A percentile compares a stretch with the other conserved stretches of the same genome.
Conservation (phyloP, 1,284 basidiomycete genomes). For the Trichosporon asahii region DNA sequence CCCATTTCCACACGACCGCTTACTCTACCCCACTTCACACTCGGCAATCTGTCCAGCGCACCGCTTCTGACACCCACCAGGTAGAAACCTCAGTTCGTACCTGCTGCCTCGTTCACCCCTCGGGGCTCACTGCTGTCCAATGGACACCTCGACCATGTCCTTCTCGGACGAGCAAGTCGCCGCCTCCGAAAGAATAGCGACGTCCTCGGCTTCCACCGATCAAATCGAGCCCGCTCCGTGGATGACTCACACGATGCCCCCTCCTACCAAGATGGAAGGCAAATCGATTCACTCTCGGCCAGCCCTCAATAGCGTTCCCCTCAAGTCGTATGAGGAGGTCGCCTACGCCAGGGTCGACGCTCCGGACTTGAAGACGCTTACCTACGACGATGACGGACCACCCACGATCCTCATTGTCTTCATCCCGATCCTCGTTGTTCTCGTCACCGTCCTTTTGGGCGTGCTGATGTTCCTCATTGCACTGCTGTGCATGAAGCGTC, state of each 20-base stretch:
- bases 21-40: background rate
- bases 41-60: background rate
- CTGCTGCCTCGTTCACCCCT: background rate
- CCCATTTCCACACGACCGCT: background rate
- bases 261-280: conserved; percentile 23
- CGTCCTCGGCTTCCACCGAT: conserved; percentile 13
- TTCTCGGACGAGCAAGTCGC: conserved; percentile 26
- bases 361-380: conserved; percentile 3
- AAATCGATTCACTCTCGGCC: background rate
- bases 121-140: conserved; percentile 14
- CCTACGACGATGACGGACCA: conserved; percentile 25
- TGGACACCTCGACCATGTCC: conserved; percentile 39
- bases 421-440: conserved; percentile 82
- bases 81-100: background rate
- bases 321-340: conserved; percentile 2
- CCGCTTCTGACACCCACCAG: background rate
- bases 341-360: background rate
- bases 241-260: conserved; percentile 35
- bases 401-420: conserved; percentile 43
- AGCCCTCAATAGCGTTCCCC: background rate
- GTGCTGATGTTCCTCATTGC: conserved; percentile 84
- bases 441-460: conserved; percentile 87
- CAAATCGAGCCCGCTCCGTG: conserved; percentile 26
- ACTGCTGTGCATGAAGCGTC: conserved; percentile 73
- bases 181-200: conserved; percentile 14